Percentiles rank a stretch among this genome's conserved stretches.
These are phyloP conservation scores for Monilinia laxa DNA, from an alignment of 2,329 filamentous ascomycete genomes.

Conservation along the genomic window DNA sequence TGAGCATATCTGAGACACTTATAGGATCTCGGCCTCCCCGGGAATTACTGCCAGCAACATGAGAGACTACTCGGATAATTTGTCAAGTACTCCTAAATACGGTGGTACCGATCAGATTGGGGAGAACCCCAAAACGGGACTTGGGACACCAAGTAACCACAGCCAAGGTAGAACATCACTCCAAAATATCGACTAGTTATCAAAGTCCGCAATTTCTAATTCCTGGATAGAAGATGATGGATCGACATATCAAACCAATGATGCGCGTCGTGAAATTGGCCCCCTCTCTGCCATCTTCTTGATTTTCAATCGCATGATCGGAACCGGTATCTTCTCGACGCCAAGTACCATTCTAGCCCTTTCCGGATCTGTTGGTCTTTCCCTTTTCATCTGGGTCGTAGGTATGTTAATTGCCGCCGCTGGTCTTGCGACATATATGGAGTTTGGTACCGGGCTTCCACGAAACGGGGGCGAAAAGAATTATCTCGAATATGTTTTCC, in stretches of 20 bases:
- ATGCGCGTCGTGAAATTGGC: constrained; percentile 52
- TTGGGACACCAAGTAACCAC: constrained; percentile 6
- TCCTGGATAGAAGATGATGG: constrained; percentile 8
- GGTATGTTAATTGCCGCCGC: constrained; percentile 62
- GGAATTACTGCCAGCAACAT: background rate
- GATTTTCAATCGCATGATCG: constrained; percentile 65
- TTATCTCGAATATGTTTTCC: constrained; percentile 65
- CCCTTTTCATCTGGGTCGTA: constrained; percentile 62
- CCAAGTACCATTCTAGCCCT: constrained; percentile 57
- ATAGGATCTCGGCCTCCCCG: background rate
- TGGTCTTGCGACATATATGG: constrained; percentile 64
- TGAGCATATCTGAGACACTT: background rate
- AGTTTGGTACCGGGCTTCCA: constrained; percentile 65
- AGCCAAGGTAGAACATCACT: constrained; percentile 15
- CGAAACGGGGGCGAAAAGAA: constrained; percentile 66
- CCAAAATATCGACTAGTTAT: background rate
- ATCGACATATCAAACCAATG: constrained; percentile 22
- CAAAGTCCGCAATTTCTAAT: background rate
- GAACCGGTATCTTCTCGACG: constrained; percentile 66
- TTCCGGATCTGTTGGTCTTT: constrained; percentile 60
- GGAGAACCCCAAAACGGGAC: background rate
- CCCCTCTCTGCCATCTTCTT: constrained; percentile 56
- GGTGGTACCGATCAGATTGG: constrained; percentile 1
- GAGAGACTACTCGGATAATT: constrained; percentile 3
- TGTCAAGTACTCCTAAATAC: constrained; percentile 7